These are phyloP conservation scores for Xerocomus subilludens DNA, from an alignment of 1,284 basidiomycete species.

Conservation along the genomic window DNA sequence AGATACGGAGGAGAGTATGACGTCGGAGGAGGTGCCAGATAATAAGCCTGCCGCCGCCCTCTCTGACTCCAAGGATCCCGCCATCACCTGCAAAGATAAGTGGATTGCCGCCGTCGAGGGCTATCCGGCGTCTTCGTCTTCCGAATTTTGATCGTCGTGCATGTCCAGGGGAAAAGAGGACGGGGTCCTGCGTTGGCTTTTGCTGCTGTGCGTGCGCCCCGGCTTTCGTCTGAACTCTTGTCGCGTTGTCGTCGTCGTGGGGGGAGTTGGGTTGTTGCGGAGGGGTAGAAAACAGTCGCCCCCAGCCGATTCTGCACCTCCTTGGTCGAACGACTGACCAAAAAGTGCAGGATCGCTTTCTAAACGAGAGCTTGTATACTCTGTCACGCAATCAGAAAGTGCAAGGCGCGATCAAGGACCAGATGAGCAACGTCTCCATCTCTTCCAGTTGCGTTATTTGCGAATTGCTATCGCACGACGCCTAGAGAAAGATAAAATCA, in stretches of 20 bases:
- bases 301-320: constrained; percentile 97
- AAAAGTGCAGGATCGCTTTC: constrained; percentile 95
- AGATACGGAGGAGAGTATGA: constrained; percentile 77
- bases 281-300: constrained; percentile 67
- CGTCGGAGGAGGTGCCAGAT: constrained; percentile 74
- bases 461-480: constrained; percentile 59
- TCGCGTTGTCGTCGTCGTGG: constrained; percentile 14
- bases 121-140: constrained; percentile 40
- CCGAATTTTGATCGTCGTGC: constrained; percentile 28
- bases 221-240: constrained; percentile 30
- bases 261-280: neutral
- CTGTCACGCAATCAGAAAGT: constrained; percentile 96
- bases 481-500: constrained; percentile 21
- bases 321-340: constrained; percentile 97
- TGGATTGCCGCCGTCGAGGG: constrained; percentile 76
- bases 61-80: constrained; percentile 48
- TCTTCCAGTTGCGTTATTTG: constrained; percentile 86
- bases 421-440: constrained; percentile 96
- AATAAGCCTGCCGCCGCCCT: constrained; percentile 56
- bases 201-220: constrained; percentile 7
- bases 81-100: constrained; percentile 62
- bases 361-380: constrained; percentile 97
- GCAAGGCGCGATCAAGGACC: constrained; percentile 91
- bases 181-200: neutral
- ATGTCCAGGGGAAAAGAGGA: too few species aligned